These are phyloP conservation scores for Ophiostoma fasciatum DNA, from an alignment of 2,329 filamentous ascomycete genomes.

Conservation along the genomic window DNA sequence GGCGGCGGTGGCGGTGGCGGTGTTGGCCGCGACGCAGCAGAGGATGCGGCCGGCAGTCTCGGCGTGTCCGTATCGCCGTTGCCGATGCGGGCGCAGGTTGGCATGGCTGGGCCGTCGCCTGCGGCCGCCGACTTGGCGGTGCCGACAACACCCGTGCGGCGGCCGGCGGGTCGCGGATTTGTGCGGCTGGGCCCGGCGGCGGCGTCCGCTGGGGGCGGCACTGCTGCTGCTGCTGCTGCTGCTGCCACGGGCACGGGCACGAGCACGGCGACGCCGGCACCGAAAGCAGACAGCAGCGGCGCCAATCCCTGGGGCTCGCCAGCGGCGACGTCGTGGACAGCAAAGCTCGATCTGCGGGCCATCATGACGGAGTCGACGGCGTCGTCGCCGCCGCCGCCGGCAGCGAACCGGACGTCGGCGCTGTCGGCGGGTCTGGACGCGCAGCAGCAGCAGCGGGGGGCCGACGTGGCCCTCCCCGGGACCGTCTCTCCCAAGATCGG, in stretches of 20 bases:
- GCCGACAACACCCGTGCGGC: neutral
- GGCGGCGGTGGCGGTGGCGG: neutral
- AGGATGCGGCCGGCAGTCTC: neutral
- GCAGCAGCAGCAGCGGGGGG: slow-evolving; percentile 22
- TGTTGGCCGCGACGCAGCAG: neutral
- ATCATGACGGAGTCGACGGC: slow-evolving; percentile 52
- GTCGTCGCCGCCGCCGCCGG: no score
- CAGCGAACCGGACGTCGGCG: slow-evolving; percentile 27
- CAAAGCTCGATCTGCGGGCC: slow-evolving; percentile 59
- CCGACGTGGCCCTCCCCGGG: no score
- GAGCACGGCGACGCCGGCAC: neutral
- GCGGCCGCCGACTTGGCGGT: neutral
- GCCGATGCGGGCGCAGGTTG: neutral
- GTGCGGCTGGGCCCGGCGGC: neutral
- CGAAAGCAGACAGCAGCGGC: neutral
- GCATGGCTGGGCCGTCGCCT: neutral
- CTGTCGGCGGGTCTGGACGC: slow-evolving; percentile 39
- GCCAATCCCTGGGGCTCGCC: slow-evolving; percentile 34
- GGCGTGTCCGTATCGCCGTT: neutral
- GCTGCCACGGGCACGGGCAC: no score
- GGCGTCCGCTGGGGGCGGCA: neutral
- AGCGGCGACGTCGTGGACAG: slow-evolving; percentile 33
- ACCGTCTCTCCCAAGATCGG: no score
- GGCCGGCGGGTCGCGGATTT: neutral
- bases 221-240: neutral